Evolutionary conservation across 495 filamentous ascomycete species (phyloP).

Genomic region (Penicillium cinerascens): DNA sequence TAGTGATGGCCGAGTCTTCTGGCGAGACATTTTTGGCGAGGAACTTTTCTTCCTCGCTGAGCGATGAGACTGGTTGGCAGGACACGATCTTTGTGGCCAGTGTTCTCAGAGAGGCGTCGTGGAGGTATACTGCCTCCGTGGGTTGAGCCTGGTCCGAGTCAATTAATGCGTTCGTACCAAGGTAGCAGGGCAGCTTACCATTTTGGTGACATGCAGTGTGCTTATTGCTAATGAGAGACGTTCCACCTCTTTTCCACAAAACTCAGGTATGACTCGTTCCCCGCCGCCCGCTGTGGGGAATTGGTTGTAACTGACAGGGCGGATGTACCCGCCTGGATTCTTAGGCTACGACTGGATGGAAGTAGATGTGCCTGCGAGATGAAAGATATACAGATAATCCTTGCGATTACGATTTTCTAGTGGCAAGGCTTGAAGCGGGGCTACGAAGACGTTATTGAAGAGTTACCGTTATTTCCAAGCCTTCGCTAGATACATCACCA

Average conservation of each 20-base stretch:
- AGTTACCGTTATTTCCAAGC: too few relatives aligned
- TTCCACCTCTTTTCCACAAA: not conserved
- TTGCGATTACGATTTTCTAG: not conserved
- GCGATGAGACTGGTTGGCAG: constrained; percentile 41
- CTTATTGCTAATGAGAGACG: not conserved
- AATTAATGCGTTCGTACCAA: not conserved
- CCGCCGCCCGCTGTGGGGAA: constrained; percentile 5
- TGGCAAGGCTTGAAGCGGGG: not conserved
- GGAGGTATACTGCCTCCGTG: constrained; percentile 48
- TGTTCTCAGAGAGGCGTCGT: constrained; percentile 48
- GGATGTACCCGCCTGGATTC: constrained; percentile 3
- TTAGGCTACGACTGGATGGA: not conserved
- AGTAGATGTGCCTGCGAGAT: not conserved
- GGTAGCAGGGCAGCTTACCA: too few relatives aligned
- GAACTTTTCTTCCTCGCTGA: constrained; percentile 43
- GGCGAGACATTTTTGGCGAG: constrained; percentile 21
- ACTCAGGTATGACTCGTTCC: not conserved
- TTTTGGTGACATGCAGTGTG: not conserved
- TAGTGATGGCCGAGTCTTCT: constrained; percentile 40
- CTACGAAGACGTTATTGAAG: too few relatives aligned
- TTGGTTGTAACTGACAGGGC: constrained; percentile 9
- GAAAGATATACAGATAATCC: not conserved
- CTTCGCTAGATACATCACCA: too few relatives aligned
- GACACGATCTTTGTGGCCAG: constrained; percentile 45
- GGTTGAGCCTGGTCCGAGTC: not conserved